Conservation (phyloP, 345 rosid genomes). For the Hypericum androsaemum region DNA sequence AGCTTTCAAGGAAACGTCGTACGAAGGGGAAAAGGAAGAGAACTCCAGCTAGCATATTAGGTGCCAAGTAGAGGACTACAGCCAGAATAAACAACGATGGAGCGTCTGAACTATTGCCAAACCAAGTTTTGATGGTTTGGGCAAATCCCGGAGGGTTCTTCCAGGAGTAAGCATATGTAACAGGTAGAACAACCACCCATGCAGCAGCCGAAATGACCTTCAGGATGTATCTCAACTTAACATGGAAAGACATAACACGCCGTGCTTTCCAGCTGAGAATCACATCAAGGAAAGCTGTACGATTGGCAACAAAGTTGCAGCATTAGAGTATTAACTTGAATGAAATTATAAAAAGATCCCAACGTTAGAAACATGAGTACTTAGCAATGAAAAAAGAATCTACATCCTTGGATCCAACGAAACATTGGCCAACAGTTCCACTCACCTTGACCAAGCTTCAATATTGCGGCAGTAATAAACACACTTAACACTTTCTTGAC, state of each 20-base stretch:
- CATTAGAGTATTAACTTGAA: neutral
- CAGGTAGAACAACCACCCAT: conserved; percentile 87
- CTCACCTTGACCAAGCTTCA: conserved; percentile 97
- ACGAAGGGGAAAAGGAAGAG: conserved; percentile 82
- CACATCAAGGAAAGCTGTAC: conserved; percentile 90
- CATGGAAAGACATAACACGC: conserved; percentile 78
- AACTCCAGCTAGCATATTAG: conserved; percentile 82
- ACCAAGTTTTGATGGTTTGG: conserved; percentile 87
- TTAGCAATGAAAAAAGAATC: neutral
- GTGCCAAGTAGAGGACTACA: conserved; percentile 72
- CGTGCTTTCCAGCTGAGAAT: conserved; percentile 88
- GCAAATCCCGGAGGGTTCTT: conserved; percentile 86
- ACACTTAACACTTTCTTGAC: conserved; percentile 81
- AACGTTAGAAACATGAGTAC: neutral
- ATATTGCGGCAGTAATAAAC: conserved; percentile 91
- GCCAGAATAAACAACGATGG: conserved; percentile 80
- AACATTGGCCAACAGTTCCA: neutral
- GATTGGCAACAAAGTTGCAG: conserved; percentile 5
- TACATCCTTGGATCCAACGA: neutral
- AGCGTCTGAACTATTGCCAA: conserved; percentile 61
- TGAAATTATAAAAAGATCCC: neutral
- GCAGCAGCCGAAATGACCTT: conserved; percentile 90
- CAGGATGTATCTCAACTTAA: conserved; percentile 86
- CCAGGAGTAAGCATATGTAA: conserved; percentile 89
- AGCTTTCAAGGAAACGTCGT: conserved; percentile 92